phyloP scores from a whole-genome alignment of 805 yeast species.

The Metschnikowia drakensbergensis region DNA sequence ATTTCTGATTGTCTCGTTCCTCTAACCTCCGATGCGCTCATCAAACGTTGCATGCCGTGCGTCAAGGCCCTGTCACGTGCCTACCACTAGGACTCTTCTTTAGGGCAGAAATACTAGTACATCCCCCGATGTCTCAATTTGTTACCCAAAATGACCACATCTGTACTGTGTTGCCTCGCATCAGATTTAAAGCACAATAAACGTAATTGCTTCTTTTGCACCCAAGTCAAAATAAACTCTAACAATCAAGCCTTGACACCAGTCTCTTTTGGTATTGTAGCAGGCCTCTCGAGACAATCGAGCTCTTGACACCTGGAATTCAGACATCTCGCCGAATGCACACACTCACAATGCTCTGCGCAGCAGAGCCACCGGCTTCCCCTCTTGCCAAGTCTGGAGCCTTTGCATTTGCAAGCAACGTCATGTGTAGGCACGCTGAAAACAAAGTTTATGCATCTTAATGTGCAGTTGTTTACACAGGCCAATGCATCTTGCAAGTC shows the following conservation, averaged over 20 bases:
- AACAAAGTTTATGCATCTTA: not conserved
- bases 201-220: not conserved
- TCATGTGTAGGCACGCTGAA: not conserved
- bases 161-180: not conserved
- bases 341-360: not conserved
- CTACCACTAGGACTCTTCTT: not conserved
- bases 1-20: no score
- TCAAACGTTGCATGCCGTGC: not conserved
- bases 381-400: not conserved
- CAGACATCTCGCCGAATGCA: not conserved
- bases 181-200: not conserved
- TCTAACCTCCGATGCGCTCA: no score
- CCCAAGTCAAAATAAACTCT: not conserved
- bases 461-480: conserved; percentile 1
- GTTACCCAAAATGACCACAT: not conserved
- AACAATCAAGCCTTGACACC: not conserved
- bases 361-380: not conserved
- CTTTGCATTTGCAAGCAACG: not conserved
- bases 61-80: not conserved
- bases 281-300: not conserved
- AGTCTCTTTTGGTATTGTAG: not conserved
- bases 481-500: not conserved
- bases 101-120: not conserved
- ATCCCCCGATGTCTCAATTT: not conserved
- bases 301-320: not conserved